Percentiles rank a stretch among this genome's conserved stretches.
Evolutionary conservation across 1,284 basidiomycete species (phyloP).

Genomic region (Sphaerobolus stellatus): DNA sequence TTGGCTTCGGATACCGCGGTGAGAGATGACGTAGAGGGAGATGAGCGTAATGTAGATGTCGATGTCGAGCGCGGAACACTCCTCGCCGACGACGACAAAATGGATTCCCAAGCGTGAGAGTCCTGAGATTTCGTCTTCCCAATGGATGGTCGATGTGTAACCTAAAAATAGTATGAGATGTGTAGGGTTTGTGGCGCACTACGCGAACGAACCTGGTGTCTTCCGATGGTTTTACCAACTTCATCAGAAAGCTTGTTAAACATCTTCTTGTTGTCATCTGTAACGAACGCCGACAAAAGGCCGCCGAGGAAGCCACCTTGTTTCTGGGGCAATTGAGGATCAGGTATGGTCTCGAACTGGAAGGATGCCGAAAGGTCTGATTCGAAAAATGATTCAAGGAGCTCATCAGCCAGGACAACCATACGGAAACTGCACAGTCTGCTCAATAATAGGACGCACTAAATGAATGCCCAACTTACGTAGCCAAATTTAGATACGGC

Average conservation of each 20-base stretch:
- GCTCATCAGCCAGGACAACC: conserved; percentile 93
- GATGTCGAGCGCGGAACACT: conserved; percentile 24
- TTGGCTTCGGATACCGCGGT: conserved; percentile 16
- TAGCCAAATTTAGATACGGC: conserved; percentile 84
- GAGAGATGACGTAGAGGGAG: conserved; percentile 55
- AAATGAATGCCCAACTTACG: conserved; percentile 45
- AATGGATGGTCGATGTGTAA: conserved; percentile 78
- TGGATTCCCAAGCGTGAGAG: conserved; percentile 83
- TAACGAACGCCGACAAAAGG: conserved; percentile 84
- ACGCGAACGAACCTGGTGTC: conserved; percentile 64
- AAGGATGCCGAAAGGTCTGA: conserved; percentile 86
- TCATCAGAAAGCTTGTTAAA: conserved; percentile 89
- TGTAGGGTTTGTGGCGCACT: background rate
- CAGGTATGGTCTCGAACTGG: conserved; percentile 67
- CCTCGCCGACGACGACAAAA: conserved; percentile 47
- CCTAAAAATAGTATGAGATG: conserved; percentile 35
- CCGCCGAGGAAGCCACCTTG: conserved; percentile 74
- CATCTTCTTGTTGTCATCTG: conserved; percentile 83
- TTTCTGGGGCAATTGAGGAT: conserved; percentile 43
- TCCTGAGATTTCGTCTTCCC: conserved; percentile 67
- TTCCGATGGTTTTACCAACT: conserved; percentile 89
- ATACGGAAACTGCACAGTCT: conserved; percentile 81
- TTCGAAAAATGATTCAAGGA: conserved; percentile 94
- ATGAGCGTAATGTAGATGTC: conserved; percentile 61
- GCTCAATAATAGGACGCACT: background rate